Base-by-base conservation (phyloP, 2,329 filamentous ascomycete genomes). In the Cladophialophora bantiana region DNA sequence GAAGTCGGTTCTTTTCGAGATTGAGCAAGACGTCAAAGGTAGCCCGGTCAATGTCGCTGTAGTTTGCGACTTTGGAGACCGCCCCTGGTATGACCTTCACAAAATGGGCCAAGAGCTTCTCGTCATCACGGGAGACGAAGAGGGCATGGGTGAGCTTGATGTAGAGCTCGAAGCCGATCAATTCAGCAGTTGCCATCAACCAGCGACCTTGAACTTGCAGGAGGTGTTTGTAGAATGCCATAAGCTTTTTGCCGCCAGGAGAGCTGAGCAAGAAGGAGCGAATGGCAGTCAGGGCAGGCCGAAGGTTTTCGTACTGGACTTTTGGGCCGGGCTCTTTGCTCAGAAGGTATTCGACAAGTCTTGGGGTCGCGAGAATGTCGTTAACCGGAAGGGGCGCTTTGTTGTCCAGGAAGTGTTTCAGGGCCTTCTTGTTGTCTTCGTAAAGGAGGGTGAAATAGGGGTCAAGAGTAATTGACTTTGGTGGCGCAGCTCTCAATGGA, bases 401-500 rank as follows among this genome's bases (percentile, higher is more conserved):
- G 18, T 59, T 45, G 32, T 32, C n/a, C 35, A 70, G 50, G 59
- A 70, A 62, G 20, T 66, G 60, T 31, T 55, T 50, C 20, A 70
- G 55, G 15, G 34, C 35, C 20, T 35, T 36, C 57, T 63, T 45
- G 13, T 70, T 70, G 68, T 65, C 57, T 36, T 65, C 68, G 57
- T 70, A 70, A 9, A 67, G 45, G 31, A 70, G 62, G 20, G 63
- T 61, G 65, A 70, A 70, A 32, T 57, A 26, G 4, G 63, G 62
- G 36, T 68, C 65, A 18, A 68, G 65, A 32, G 48, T 61, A 36
- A 67, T 10, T 50, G 52, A 59, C 26, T 52, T 59, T 34, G 59
- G 18, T 10, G 36, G n/a, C 13, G 56, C 36, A 35, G 38, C 7
- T 64, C 65, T 63, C 42, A 65, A 53, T 65, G 61, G 65, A n/a